Evolutionary conservation across 2,329 filamentous ascomycete genomes (phyloP).

Genomic region (Gremmenia infestans): DNA sequence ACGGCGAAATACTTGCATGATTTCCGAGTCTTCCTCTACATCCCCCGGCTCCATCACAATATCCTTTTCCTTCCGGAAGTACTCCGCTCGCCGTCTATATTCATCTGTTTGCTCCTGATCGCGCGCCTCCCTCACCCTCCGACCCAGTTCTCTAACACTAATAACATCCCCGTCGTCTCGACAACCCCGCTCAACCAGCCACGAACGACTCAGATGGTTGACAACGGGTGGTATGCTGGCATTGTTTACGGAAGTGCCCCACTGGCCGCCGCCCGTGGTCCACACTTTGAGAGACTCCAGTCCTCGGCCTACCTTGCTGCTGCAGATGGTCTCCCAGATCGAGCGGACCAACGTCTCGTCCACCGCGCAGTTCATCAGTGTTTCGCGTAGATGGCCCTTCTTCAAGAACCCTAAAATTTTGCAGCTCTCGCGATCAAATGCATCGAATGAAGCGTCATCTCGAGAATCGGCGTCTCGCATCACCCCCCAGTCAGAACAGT

Average conservation of each 20-base stretch:
- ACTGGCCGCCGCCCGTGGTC: conserved; percentile 3
- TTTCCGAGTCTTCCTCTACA: not conserved
- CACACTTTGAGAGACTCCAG: conserved; percentile 8
- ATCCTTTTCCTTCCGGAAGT: not conserved
- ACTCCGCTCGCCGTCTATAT: not conserved
- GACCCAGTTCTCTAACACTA: conserved; percentile 9
- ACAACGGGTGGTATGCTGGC: not conserved
- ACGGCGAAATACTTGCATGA: conserved; percentile 7
- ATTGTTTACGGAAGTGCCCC: not conserved
- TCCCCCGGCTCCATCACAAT: conserved; percentile 1
- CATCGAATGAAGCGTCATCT: conserved; percentile 8
- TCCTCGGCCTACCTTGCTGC: conserved; percentile 5
- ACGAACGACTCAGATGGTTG: conserved; percentile 9
- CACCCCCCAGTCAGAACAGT: conserved; percentile 11
- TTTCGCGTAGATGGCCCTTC: conserved; percentile 6
- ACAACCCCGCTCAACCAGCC: conserved; percentile 6
- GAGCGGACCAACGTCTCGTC: conserved; percentile 8
- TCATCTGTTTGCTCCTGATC: not conserved
- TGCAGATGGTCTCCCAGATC: conserved; percentile 10
- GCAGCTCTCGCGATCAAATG: conserved; percentile 2
- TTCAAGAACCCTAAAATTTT: not conserved
- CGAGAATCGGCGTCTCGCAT: conserved; percentile 1
- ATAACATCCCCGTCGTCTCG: conserved; percentile 8
- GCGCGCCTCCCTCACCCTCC: not conserved
- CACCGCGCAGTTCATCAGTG: conserved; percentile 10